Evolutionary conservation across 495 filamentous ascomycete genomes (phyloP).

Genomic region (Coniosporium apollinis): DNA sequence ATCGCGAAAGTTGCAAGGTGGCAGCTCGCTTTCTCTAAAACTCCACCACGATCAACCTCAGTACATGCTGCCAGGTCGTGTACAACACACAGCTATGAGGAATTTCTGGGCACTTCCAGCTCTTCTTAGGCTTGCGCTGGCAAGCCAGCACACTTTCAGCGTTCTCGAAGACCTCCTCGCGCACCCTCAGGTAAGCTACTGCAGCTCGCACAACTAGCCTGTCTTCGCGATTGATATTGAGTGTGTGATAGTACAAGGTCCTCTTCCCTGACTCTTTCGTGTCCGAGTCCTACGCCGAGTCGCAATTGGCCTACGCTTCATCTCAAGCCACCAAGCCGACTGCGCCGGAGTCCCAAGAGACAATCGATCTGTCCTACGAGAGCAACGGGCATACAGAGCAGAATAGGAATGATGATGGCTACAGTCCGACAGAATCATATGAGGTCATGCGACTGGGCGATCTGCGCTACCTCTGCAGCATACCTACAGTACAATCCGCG

Average conservation of each 20-base stretch:
- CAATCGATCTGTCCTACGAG: constrained; percentile 6
- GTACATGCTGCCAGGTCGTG: too few relatives aligned
- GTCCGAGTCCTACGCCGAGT: constrained; percentile 48
- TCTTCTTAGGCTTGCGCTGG: constrained; percentile 27
- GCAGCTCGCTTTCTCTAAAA: too few relatives aligned
- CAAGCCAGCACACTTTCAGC: constrained; percentile 47
- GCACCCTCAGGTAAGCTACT: constrained; percentile 59
- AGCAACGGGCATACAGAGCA: constrained; percentile 6
- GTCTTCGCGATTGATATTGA: constrained; percentile 3
- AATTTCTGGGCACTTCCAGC: constrained; percentile 25
- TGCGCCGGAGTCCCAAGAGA: neutral
- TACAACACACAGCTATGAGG: constrained; percentile 13
- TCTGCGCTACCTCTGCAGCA: constrained; percentile 65
- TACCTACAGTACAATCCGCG: constrained; percentile 48
- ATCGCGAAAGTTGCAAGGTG: too few relatives aligned
- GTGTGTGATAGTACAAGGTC: constrained; percentile 51
- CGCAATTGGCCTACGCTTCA: constrained; percentile 17
- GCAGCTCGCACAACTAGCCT: neutral
- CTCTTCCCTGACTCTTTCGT: constrained; percentile 60
- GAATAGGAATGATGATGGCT: too few relatives aligned
- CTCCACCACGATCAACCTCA: too few relatives aligned
- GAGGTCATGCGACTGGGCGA: constrained; percentile 56
- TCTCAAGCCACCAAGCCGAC: constrained; percentile 1
- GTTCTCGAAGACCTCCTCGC: constrained; percentile 85
- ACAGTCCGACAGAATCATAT: constrained; percentile 34